phyloP scores from a whole-genome alignment of 257 asterid species.

The Nicotiana noctiflora region DNA sequence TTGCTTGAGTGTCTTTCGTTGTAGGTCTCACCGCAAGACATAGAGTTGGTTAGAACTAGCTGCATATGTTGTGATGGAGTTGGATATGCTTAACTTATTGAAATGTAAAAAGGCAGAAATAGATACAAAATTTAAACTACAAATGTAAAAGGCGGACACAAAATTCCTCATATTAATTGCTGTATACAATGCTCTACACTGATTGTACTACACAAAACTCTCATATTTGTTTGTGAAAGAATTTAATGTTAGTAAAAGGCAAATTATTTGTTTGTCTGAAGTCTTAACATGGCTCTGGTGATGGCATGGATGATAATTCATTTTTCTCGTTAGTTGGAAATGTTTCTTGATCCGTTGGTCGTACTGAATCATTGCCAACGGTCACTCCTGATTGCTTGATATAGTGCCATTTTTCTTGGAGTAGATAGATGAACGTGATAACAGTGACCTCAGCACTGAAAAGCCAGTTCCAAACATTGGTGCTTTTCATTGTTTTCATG shows the following conservation, averaged over 20 bases:
- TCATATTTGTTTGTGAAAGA: not conserved
- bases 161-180: not conserved
- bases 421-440: constrained; percentile 47
- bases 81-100: not conserved
- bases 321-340: constrained; percentile 31
- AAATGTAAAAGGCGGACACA: not conserved
- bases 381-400: constrained; percentile 38
- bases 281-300: constrained; percentile 12
- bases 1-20: not conserved
- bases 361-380: constrained; percentile 45
- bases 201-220: not conserved
- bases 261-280: not conserved
- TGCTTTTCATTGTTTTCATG: constrained; percentile 42
- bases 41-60: not conserved
- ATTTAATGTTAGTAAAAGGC: not conserved
- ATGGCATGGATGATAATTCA: constrained; percentile 25
- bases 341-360: constrained; percentile 63
- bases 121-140: not conserved
- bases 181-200: not conserved
- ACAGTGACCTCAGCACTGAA: constrained; percentile 52
- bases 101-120: not conserved
- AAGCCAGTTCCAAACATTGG: constrained; percentile 46
- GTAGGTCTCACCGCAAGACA: not conserved
- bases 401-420: constrained; percentile 83
- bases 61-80: not conserved